These are phyloP conservation scores for Phlyctochytrium planicorne DNA, from an alignment of 192 early-diverging fungal species.

Conservation along the genomic window DNA sequence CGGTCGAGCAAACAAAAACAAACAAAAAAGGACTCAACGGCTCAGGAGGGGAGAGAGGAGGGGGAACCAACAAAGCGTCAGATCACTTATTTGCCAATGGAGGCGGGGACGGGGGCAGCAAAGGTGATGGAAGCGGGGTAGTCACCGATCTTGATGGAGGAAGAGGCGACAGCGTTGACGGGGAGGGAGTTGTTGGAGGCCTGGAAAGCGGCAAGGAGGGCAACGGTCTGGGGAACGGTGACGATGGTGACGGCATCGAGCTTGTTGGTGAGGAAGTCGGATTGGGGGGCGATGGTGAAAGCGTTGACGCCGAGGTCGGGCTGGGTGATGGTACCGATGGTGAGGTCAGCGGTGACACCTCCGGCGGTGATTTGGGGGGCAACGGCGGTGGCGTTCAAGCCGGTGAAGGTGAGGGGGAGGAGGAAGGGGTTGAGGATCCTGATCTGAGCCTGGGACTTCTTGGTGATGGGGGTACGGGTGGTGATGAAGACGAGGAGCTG, in stretches of 20 bases:
- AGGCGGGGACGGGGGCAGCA: no score
- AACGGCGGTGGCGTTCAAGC: background rate
- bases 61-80: no score
- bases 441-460: background rate
- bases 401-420: conserved; percentile 2
- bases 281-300: background rate
- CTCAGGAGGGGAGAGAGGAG: no score
- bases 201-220: background rate
- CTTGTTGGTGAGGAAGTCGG: background rate
- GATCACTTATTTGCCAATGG: no score
- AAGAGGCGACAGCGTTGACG: background rate
- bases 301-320: background rate
- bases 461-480: conserved; percentile 1
- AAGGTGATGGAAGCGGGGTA: background rate
- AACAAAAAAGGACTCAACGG: no score
- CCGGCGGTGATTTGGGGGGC: background rate
- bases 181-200: background rate
- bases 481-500: background rate
- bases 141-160: background rate
- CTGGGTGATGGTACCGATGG: conserved; percentile 1
- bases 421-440: background rate
- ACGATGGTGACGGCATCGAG: background rate
- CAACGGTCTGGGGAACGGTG: background rate
- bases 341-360: background rate
- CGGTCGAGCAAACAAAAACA: no score